Base-by-base conservation (phyloP, 2,329 filamentous ascomycete genomes). In the Amauroascus verrucosus region DNA sequence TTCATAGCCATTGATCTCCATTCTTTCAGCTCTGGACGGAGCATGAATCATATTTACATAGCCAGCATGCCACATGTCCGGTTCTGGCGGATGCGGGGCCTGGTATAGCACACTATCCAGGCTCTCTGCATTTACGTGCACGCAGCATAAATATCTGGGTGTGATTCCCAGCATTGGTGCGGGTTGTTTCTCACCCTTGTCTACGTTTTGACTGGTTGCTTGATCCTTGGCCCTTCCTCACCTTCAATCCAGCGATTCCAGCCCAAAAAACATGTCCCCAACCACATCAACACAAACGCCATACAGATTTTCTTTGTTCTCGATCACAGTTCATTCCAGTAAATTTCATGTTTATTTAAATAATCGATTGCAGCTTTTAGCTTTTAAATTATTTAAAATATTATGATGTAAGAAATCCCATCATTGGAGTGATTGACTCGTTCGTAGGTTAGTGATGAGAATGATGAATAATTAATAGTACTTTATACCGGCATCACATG, bases 1-100 rank as follows among this genome's bases (percentile, higher is more conserved):
- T 14, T 51, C 35, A 16, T 28, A 18, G 11, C 14, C 2, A 9
- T 22, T 13, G 18, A 18, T 1, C 14, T 44, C 38, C 16, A 6
- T 16, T 37, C 11, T 30, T 28, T 18, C n/a, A 9, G 38, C 20
- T 20, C 30, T 26, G 2, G 37, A 20, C 18, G 11, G 38, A 14
- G 35, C 26, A 46, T 52, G 22, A 28, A 53, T 18, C 35, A 53
- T 1, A 37, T 53, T 53, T 37, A 53, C 51, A 43, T 53, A 43
- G n/a, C 44, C 51, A 22, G 18, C n/a, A 8, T 41, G 33, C 33
- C 24, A 33, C 26, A 32, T 22, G 20, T 48, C 51, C 16, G 37
- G 32, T 5, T 53, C 43, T 11, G 28, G 44, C 5, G 43, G 44
- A 16, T 13, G 43, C n/a, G 26, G 44, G 6, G 51, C 43, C 18